Percentiles rank a stretch among this genome's conserved stretches.
Conservation (phyloP, 2,329 filamentous ascomycete species). For the Aspergillus sp. region DNA sequence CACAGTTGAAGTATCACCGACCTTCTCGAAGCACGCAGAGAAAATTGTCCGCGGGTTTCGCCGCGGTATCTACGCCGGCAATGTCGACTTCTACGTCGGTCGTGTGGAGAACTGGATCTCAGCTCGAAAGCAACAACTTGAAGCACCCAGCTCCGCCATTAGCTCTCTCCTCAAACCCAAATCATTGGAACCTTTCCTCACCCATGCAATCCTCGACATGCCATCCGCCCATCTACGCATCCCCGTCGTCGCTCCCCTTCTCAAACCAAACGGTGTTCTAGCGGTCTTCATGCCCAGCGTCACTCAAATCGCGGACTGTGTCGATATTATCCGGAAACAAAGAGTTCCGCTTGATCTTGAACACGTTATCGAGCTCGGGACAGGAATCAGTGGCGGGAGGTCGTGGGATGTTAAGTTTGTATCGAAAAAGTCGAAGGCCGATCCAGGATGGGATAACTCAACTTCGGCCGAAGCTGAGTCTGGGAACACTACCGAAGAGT, state of each 20-base stretch:
- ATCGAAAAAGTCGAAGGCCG: conserved; percentile 36
- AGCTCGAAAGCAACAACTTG: conserved; percentile 47
- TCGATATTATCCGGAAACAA: conserved; percentile 54
- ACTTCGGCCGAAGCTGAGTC: conserved; percentile 8
- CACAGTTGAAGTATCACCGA: conserved; percentile 65
- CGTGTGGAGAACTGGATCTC: conserved; percentile 64
- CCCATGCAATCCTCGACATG: conserved; percentile 72
- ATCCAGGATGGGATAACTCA: conserved; percentile 26
- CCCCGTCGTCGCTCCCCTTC: conserved; percentile 48
- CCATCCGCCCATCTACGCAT: conserved; percentile 59
- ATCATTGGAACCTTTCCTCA: conserved; percentile 60
- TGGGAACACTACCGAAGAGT: conserved; percentile 9
- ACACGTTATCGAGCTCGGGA: conserved; percentile 46
- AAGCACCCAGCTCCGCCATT: conserved; percentile 8
- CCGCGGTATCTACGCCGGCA: conserved; percentile 65
- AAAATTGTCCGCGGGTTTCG: conserved; percentile 66
- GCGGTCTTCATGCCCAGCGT: conserved; percentile 75
- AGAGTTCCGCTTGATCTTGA: conserved; percentile 54
- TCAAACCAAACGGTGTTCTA: conserved; percentile 65
- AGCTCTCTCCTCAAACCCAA: conserved; percentile 16
- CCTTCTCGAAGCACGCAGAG: conserved; percentile 64
- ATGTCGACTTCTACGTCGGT: conserved; percentile 73
- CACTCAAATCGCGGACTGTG: conserved; percentile 70
- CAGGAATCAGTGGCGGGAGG: conserved; percentile 47
- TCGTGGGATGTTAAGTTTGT: conserved; percentile 48